phyloP scores from a whole-genome alignment of 192 early-diverging fungal species.

The Backusella psychrophila region DNA sequence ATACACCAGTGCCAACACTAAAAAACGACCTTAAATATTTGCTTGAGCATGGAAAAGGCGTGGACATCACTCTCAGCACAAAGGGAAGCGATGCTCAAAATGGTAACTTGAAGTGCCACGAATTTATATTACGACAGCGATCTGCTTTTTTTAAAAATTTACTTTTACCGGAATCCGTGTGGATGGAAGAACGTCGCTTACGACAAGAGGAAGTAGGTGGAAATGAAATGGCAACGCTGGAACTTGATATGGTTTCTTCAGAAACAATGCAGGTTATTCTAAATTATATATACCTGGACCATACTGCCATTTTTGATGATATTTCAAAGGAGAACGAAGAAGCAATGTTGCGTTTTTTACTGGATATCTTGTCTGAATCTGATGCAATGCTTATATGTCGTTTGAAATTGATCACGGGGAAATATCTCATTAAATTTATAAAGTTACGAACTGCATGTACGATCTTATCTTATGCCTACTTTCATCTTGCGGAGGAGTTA shows the following conservation, averaged over 20 bases:
- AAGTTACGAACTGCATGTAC: constrained; percentile 49
- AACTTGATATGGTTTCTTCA: constrained; percentile 45
- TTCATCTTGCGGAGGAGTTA: constrained; percentile 47
- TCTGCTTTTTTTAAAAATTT: constrained; percentile 69
- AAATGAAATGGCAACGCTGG: constrained; percentile 13
- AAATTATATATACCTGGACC: constrained; percentile 54
- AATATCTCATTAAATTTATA: constrained; percentile 35
- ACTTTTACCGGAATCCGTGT: constrained; percentile 45
- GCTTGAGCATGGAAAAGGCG: not conserved
- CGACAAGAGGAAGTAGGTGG: not conserved
- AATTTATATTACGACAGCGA: constrained; percentile 52
- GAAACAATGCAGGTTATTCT: constrained; percentile 55
- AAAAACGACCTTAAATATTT: constrained; percentile 21
- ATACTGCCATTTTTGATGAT: constrained; percentile 37
- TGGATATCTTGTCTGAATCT: constrained; percentile 57
- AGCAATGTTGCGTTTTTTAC: constrained; percentile 48
- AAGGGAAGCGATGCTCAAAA: not conserved
- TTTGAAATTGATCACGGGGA: constrained; percentile 43
- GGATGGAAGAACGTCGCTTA: constrained; percentile 42
- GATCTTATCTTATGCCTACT: constrained; percentile 53
- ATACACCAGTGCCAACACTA: constrained; percentile 31
- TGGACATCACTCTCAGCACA: not conserved
- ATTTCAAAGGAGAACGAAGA: constrained; percentile 32
- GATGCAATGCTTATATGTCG: constrained; percentile 61
- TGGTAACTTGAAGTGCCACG: constrained; percentile 40